Conservation (phyloP, 495 filamentous ascomycete species). For the Daldinia loculata region DNA sequence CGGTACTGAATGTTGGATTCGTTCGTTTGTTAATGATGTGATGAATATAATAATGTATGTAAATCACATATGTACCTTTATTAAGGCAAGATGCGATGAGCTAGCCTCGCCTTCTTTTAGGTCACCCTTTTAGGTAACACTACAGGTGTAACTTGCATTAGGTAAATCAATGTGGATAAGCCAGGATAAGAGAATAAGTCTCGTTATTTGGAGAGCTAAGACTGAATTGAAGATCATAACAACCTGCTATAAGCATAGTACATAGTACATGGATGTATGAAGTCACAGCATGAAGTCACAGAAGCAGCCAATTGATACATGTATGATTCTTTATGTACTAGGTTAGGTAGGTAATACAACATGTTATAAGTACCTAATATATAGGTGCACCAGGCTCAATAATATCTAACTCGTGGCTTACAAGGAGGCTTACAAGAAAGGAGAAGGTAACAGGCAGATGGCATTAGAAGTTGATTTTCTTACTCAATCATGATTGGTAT, state of each 20-base stretch:
- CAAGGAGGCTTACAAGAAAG: neutral
- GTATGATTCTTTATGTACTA: neutral
- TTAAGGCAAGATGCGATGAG: constrained; percentile 20
- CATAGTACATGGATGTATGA: neutral
- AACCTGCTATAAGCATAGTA: neutral
- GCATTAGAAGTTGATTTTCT: neutral
- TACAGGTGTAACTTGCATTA: constrained; percentile 19
- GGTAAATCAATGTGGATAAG: constrained; percentile 17
- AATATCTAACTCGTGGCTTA: neutral
- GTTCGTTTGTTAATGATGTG: constrained; percentile 11
- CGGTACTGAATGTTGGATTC: constrained; percentile 10
- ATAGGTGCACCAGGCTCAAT: constrained; percentile 4
- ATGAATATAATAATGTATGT: constrained; percentile 14
- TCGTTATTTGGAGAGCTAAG: neutral
- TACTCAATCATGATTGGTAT: constrained; percentile 20
- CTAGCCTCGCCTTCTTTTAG: constrained; percentile 27
- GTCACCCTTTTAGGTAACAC: constrained; percentile 3
- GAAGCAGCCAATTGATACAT: neutral
- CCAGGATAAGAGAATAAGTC: constrained; percentile 22
- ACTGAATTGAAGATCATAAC: neutral
- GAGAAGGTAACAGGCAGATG: neutral
- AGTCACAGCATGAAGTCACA: neutral
- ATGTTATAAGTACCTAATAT: neutral
- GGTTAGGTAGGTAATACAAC: neutral
- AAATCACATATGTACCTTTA: constrained; percentile 1